These are phyloP conservation scores for Lentinula edodes DNA, from an alignment of 768 basidiomycete species.

Conservation along the genomic window DNA sequence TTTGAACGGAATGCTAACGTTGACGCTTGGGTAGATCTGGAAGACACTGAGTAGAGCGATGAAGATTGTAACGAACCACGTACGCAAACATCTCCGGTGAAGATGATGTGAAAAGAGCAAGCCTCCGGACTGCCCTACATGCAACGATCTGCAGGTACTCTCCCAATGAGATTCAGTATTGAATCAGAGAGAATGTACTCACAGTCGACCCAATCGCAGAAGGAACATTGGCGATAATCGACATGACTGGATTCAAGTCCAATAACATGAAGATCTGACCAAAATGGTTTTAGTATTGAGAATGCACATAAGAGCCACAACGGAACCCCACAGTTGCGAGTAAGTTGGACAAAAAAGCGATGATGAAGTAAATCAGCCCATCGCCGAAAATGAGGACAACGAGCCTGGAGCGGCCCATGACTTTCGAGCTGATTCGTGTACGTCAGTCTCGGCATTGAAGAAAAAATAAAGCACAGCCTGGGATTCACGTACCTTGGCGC, in stretches of 20 bases:
- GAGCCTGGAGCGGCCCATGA: constrained; percentile 17
- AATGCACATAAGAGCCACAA: not conserved
- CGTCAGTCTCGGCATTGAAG: too few relatives aligned
- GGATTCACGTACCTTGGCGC: constrained; percentile 34
- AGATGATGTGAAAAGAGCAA: constrained; percentile 30
- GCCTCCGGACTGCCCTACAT: constrained; percentile 28
- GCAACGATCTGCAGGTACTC: constrained; percentile 8
- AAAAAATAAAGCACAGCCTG: constrained; percentile 18
- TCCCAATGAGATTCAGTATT: not conserved
- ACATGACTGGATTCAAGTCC: constrained; percentile 49
- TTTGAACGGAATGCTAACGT: constrained; percentile 10
- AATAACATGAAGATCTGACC: constrained; percentile 43
- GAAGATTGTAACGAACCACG: not conserved
- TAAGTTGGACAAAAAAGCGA: constrained; percentile 71
- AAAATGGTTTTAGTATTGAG: not conserved
- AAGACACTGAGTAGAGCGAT: not conserved
- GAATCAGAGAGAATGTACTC: constrained; percentile 12
- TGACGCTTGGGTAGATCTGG: constrained; percentile 9
- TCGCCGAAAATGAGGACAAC: constrained; percentile 47
- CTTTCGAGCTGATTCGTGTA: constrained; percentile 6
- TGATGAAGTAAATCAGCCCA: constrained; percentile 69
- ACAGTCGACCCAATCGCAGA: constrained; percentile 59
- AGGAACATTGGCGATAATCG: constrained; percentile 51
- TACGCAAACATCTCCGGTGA: constrained; percentile 8
- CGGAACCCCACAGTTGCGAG: constrained; percentile 40